Conservation (phyloP, 2,329 filamentous ascomycete genomes). For the Stemphylium vesicarium region DNA sequence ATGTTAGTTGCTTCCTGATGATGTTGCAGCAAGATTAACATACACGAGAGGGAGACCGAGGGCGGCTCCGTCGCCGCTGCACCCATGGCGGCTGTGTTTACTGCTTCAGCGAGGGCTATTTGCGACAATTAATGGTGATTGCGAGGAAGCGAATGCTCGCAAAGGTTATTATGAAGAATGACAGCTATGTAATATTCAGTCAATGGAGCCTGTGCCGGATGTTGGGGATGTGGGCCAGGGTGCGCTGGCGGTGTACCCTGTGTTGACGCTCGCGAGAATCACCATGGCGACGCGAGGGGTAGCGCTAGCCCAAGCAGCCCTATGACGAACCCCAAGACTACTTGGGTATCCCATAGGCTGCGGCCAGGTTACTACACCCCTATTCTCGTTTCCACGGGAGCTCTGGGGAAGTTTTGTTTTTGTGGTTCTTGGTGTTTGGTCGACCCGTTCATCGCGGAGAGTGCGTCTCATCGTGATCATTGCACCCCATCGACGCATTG, state of each 20-base stretch:
- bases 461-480: neutral
- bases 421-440: neutral
- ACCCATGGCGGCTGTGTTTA: constrained; percentile 59
- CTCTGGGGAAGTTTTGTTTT: neutral
- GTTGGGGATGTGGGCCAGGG: constrained; percentile 32
- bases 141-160: constrained; percentile 22
- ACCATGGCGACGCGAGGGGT: constrained; percentile 34
- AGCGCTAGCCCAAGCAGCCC: constrained; percentile 18
- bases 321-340: constrained; percentile 6
- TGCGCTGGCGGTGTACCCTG: constrained; percentile 20
- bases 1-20: constrained; percentile 38
- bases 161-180: constrained; percentile 27
- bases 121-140: constrained; percentile 14
- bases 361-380: neutral
- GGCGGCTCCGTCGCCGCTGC: constrained; percentile 65
- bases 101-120: constrained; percentile 26
- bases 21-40: neutral
- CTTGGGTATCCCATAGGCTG: neutral
- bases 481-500: constrained; percentile 4
- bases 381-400: neutral
- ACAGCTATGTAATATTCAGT: constrained; percentile 21
- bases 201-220: constrained; percentile 30
- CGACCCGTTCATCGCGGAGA: neutral
- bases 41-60: constrained; percentile 72
- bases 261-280: constrained; percentile 30